Evolutionary conservation across 2,329 filamentous ascomycete species (phyloP), one percentile per base, ranked within the genome.

Genomic region (Fusarium sp.): DNA sequence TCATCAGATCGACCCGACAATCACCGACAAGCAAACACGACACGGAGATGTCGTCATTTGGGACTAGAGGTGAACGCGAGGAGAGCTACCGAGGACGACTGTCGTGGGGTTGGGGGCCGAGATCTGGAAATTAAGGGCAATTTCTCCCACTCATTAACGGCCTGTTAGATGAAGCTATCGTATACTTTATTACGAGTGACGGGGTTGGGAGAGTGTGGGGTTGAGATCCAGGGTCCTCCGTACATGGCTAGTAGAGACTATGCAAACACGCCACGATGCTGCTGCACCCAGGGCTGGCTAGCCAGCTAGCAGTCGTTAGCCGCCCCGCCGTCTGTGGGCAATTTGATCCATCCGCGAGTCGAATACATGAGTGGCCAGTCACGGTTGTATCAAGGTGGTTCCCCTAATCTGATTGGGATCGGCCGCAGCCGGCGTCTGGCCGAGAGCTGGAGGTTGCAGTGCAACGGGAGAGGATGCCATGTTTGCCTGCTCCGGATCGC

Each of bases 1-100:
- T 92, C 74, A 79, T 43, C 36, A 27, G 46, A 28, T 52, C 44
- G 54, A 47, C 41, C 55, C 36, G 30, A 23, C 28, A 37, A 40
- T 60, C 23, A 47, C 18, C 40, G 43, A 41, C 39, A 11, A 52
- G n/a, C 31, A 30, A 27, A 34, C 56, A 11, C 15, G 34, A 11
- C 12, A 60, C 39, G 65, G 40, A 52, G 27, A 37, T 37, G 40
- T 40, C 36, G 36, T 59, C 37, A 53, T 36, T 30, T 44, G 34
- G 23, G 43, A 41, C 41, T 12, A 43, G 41, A n/a, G 41, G 28
- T 41, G 31, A 41, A 27, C 39, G 15, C 16, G 23, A 28, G 34
- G 31, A 36, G 52, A 23, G 23, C 23, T 23, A 23, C 23, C 23
- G 23, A 23, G 23, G 23, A 23, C 23, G 23, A 23, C 23, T 23